Conservation (phyloP, 768 basidiomycete species). For the Vararia minispora region DNA sequence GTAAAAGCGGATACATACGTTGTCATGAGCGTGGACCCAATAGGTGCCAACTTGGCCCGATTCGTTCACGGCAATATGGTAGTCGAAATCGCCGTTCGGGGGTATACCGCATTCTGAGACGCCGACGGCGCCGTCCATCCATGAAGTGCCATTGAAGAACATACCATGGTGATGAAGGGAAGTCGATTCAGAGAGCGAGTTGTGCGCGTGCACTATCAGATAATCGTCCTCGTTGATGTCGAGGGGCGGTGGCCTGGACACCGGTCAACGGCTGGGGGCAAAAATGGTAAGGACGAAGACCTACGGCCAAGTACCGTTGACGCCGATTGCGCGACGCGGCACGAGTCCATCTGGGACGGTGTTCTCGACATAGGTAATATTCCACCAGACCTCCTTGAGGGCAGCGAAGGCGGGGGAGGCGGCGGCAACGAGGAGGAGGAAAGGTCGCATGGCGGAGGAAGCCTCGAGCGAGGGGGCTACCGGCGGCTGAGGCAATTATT, state of each 20-base stretch:
- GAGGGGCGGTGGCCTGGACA: conserved; percentile 66
- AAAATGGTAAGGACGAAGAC: conserved; percentile 19
- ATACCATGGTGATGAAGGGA: conserved; percentile 91
- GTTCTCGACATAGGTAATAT: conserved; percentile 72
- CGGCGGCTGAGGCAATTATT: too few relatives aligned
- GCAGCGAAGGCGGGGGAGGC: conserved; percentile 42
- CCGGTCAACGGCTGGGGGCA: not conserved
- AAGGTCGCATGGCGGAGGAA: conserved; percentile 1
- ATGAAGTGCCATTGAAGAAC: conserved; percentile 81
- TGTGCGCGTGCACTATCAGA: conserved; percentile 65
- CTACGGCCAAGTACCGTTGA: conserved; percentile 92
- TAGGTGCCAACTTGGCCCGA: conserved; percentile 73
- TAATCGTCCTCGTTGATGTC: conserved; percentile 62
- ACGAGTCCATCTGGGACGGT: conserved; percentile 80
- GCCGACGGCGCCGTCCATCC: conserved; percentile 81
- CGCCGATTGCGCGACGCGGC: conserved; percentile 69
- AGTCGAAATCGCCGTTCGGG: conserved; percentile 56
- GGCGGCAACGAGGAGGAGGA: conserved; percentile 20
- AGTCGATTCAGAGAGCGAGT: conserved; percentile 55
- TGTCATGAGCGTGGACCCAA: conserved; percentile 67
- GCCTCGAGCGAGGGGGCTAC: too few relatives aligned
- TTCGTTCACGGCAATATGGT: conserved; percentile 57
- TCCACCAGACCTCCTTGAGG: conserved; percentile 77
- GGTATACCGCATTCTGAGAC: conserved; percentile 88
- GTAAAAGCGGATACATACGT: conserved; percentile 22